phyloP scores from a whole-genome alignment of 2,329 filamentous ascomycete species.

The Botrytis aclada region DNA sequence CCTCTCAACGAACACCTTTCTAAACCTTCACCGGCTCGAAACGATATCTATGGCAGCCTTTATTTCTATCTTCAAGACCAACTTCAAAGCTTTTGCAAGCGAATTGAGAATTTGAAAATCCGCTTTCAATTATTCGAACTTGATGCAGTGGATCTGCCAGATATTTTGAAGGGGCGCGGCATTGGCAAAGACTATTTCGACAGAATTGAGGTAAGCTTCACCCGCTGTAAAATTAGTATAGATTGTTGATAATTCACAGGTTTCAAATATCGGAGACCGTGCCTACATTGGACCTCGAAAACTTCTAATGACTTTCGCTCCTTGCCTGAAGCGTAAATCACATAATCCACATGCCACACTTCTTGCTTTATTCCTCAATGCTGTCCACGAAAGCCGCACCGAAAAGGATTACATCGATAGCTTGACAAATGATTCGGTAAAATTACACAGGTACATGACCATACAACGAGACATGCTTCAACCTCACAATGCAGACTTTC shows the following conservation, averaged over 20 bases:
- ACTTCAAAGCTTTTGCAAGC: conserved; percentile 6
- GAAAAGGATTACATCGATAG: background rate
- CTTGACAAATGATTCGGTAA: background rate
- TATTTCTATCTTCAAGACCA: conserved; percentile 8
- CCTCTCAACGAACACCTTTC: background rate
- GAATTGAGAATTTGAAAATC: background rate
- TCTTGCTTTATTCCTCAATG: conserved; percentile 20
- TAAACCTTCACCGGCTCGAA: conserved; percentile 7
- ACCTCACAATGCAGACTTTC: background rate
- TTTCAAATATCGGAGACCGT: conserved; percentile 16
- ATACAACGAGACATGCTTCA: background rate
- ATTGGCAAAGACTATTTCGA: conserved; percentile 3
- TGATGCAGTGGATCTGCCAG: conserved; percentile 6
- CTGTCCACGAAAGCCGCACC: background rate
- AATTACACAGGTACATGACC: conserved; percentile 3
- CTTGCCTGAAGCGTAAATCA: conserved; percentile 7
- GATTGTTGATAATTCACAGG: background rate
- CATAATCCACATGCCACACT: conserved; percentile 19
- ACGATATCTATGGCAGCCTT: conserved; percentile 17
- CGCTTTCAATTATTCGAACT: conserved; percentile 9
- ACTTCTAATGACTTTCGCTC: conserved; percentile 1
- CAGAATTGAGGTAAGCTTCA: conserved; percentile 9
- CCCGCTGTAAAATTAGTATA: too few species aligned
- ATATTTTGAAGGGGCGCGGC: background rate
- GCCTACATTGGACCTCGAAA: conserved; percentile 5